Evolutionary conservation across 345 rosid genomes (phyloP).

Genomic region (Geranium brycei): DNA sequence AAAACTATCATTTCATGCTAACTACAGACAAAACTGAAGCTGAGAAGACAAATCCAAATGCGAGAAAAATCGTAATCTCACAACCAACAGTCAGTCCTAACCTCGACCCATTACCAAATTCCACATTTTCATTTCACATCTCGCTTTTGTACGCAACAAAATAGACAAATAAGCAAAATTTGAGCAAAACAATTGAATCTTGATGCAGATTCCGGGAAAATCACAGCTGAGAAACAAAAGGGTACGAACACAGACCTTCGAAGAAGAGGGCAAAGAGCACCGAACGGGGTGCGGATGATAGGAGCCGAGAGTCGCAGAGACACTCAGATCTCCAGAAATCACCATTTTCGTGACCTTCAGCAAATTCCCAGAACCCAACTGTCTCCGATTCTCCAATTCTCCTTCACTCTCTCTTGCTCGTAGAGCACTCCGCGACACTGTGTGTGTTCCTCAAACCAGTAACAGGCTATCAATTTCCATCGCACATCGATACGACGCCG

Average conservation of each 20-base stretch:
- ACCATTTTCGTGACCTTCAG: constrained; percentile 28
- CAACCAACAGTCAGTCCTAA: not conserved
- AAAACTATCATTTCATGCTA: not conserved
- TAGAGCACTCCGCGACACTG: not conserved
- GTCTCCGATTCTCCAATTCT: not conserved
- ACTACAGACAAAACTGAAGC: not conserved
- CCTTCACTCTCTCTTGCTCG: not conserved
- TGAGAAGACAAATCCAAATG: not conserved
- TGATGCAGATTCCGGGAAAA: not conserved
- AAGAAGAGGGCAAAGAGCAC: constrained; percentile 31
- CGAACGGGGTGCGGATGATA: constrained; percentile 34
- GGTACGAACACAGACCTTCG: constrained; percentile 31
- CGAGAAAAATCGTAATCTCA: not conserved
- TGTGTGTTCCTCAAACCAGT: no score
- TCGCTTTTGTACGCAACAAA: not conserved
- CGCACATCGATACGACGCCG: constrained; percentile 5
- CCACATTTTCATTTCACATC: constrained; percentile 4
- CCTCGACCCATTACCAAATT: not conserved
- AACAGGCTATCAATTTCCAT: not conserved
- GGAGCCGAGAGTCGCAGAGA: constrained; percentile 50
- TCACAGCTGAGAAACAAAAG: not conserved
- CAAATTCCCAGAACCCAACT: not conserved
- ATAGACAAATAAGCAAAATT: constrained; percentile 3
- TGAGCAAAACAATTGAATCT: constrained; percentile 1
- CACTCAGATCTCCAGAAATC: constrained; percentile 51